Evolutionary conservation across 2,329 filamentous ascomycete genomes (phyloP).

Genomic region (Aspergillus jensenii): DNA sequence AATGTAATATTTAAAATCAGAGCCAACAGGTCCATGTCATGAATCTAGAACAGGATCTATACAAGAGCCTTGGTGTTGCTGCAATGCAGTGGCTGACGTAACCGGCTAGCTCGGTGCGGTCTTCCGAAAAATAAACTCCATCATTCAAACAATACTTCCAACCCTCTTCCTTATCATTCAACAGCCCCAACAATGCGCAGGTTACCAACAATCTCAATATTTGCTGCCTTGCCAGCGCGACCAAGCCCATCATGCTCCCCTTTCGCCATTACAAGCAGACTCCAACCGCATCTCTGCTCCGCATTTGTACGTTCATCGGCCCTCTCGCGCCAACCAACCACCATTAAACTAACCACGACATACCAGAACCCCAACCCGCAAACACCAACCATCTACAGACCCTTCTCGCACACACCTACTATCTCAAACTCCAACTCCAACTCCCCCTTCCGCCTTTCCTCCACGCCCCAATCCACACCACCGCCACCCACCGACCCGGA

Average conservation of each 20-base stretch:
- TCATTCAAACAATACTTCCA: neutral
- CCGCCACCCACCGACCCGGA: neutral
- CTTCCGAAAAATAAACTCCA: neutral
- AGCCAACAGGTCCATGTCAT: neutral
- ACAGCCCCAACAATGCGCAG: constrained; percentile 1
- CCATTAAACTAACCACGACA: neutral
- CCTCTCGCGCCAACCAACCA: neutral
- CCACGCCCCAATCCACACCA: constrained; percentile 4
- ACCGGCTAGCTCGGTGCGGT: neutral
- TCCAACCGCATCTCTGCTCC: neutral
- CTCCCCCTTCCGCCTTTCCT: constrained; percentile 19
- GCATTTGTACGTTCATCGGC: neutral
- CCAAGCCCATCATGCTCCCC: neutral
- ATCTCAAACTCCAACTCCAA: constrained; percentile 4
- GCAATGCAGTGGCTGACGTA: neutral
- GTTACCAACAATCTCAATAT: neutral
- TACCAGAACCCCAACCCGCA: neutral
- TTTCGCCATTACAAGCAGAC: neutral
- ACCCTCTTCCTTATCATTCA: neutral
- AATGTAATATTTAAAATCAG: neutral
- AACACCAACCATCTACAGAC: neutral
- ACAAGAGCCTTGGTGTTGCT: neutral
- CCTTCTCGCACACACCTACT: constrained; percentile 8
- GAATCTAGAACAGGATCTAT: neutral
- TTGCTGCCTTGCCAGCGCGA: neutral